Evolutionary conservation across 306 rosid genomes (phyloP).

Genomic region (Abrus precatorius): DNA sequence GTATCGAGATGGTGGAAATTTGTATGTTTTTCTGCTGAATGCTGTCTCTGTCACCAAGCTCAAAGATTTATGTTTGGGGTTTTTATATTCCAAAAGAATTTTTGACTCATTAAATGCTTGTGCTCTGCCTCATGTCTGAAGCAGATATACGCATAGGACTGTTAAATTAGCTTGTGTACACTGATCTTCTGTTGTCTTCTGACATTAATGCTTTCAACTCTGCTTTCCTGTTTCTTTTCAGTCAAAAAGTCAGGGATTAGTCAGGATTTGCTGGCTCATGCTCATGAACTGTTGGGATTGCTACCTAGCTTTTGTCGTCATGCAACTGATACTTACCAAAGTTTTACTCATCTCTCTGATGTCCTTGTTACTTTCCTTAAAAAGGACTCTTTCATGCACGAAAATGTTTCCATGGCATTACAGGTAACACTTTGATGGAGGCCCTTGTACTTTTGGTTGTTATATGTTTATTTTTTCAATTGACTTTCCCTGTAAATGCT

Average conservation of each 20-base stretch:
- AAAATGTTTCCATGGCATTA: constrained; percentile 70
- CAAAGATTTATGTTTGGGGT: background rate
- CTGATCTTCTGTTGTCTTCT: background rate
- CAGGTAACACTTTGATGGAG: constrained; percentile 63
- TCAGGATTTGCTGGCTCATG: constrained; percentile 67
- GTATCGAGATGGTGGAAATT: background rate
- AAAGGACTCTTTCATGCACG: constrained; percentile 77
- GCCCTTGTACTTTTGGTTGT: constrained; percentile 39
- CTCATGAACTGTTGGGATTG: constrained; percentile 73
- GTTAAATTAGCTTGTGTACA: background rate
- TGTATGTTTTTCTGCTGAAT: background rate
- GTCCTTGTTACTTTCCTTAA: constrained; percentile 70
- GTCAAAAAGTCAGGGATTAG: constrained; percentile 59
- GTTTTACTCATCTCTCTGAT: constrained; percentile 59
- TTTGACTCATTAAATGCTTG: background rate
- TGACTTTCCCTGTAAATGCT: constrained; percentile 32
- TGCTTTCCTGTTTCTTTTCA: constrained; percentile 46
- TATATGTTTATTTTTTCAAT: constrained; percentile 19
- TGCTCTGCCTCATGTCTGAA: constrained; percentile 8
- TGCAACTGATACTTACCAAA: constrained; percentile 75
- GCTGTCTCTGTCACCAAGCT: background rate
- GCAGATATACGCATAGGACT: background rate
- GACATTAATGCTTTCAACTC: background rate
- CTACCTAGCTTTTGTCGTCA: constrained; percentile 87
- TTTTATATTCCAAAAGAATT: background rate